A percentile compares a stretch with the other conserved stretches of the same genome.
Conservation (phyloP, 129 eudicot species). For the Helianthus annuus region DNA sequence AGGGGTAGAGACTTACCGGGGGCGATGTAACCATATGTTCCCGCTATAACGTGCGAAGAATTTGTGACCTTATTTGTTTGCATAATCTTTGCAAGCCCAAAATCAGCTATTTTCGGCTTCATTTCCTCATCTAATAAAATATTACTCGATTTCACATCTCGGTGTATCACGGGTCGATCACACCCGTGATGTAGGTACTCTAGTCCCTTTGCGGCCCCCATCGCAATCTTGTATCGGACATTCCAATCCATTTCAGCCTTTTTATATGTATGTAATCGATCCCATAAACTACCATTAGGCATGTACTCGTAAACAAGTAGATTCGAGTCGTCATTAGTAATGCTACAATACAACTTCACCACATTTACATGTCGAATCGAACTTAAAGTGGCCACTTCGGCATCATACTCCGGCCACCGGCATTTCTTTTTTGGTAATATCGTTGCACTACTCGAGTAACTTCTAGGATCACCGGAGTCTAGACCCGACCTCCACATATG, state of each 20-base stretch:
- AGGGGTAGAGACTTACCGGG: constrained; percentile 47
- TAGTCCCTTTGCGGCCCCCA: constrained; percentile 66
- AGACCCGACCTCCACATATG: constrained; percentile 51
- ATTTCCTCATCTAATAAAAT: constrained; percentile 61
- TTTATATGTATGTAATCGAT: constrained; percentile 43
- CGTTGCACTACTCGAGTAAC: constrained; percentile 32
- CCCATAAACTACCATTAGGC: constrained; percentile 76
- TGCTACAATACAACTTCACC: constrained; percentile 69
- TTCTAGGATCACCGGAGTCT: constrained; percentile 32
- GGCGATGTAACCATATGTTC: constrained; percentile 77
- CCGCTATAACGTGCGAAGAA: constrained; percentile 49
- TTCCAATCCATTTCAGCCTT: constrained; percentile 51
- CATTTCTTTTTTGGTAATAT: constrained; percentile 41
- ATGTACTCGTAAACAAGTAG: constrained; percentile 67
- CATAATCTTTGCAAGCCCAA: constrained; percentile 62
- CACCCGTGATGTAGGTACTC: constrained; percentile 75
- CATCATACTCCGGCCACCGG: constrained; percentile 54
- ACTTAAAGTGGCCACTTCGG: constrained; percentile 63
- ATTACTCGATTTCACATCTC: constrained; percentile 70
- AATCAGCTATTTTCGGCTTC: constrained; percentile 72
- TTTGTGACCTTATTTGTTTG: constrained; percentile 36
- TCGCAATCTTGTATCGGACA: constrained; percentile 49
- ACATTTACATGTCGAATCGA: constrained; percentile 69
- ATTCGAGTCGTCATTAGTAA: constrained; percentile 60
- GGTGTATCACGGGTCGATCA: constrained; percentile 56